Conservation (phyloP, 176 grass and related monocot species). For the Oryza rufipogon region DNA sequence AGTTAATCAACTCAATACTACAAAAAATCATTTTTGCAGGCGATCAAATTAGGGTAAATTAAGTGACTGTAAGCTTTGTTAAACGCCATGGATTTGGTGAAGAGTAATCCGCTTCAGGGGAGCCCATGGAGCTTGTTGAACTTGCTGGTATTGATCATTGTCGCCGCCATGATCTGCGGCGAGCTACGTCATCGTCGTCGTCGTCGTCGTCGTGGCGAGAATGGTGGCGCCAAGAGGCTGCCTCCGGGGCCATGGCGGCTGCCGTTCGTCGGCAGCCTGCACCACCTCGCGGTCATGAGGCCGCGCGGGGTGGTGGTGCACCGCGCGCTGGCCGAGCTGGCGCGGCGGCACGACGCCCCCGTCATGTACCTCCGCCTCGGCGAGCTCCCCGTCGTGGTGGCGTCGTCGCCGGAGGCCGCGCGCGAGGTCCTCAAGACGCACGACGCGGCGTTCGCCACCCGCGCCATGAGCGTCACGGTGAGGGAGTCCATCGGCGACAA, state of each 20-base stretch:
- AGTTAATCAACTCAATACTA: too few relatives aligned
- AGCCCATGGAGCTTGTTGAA: too few relatives aligned
- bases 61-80: too few relatives aligned
- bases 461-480: not conserved
- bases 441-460: slow-evolving; percentile 29
- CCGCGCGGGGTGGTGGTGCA: not conserved
- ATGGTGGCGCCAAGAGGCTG: not conserved
- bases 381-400: slow-evolving; percentile 27
- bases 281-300: not conserved
- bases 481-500: not conserved
- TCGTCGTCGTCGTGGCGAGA: too few relatives aligned
- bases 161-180: too few relatives aligned
- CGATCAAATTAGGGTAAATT: too few relatives aligned
- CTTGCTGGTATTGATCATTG: too few relatives aligned
- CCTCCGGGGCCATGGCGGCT: slow-evolving; percentile 33
- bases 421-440: slow-evolving; percentile 32
- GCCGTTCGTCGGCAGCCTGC: slow-evolving; percentile 35
- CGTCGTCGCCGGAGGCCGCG: slow-evolving; percentile 25
- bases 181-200: too few relatives aligned
- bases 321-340: not conserved
- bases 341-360: slow-evolving; percentile 13
- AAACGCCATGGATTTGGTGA: too few relatives aligned
- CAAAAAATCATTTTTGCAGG: too few relatives aligned
- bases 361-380: slow-evolving; percentile 38
- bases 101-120: too few relatives aligned